A percentile compares a stretch with the other conserved stretches of the same genome.
phyloP scores from a whole-genome alignment of 129 eudicot genomes.

The Lactuca sativa region DNA sequence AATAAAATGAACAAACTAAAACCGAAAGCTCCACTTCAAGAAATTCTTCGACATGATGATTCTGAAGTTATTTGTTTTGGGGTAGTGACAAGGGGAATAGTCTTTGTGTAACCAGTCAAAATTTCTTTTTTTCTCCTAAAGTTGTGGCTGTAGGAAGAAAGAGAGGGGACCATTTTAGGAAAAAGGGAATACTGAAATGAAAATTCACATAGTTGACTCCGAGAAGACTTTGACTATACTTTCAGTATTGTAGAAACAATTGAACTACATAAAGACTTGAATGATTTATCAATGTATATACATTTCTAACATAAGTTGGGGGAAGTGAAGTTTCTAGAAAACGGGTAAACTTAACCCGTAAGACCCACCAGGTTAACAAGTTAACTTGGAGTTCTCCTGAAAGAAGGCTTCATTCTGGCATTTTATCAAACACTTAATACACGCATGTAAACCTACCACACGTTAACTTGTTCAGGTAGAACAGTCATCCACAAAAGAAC shows the following conservation, averaged over 20 bases:
- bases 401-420: neutral
- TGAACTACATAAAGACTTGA: neutral
- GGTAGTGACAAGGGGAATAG: neutral
- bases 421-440: slow-evolving; percentile 3
- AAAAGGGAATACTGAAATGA: neutral
- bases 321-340: neutral
- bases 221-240: neutral
- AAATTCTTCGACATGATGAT: neutral
- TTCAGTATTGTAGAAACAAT: too few relatives aligned
- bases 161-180: slow-evolving; percentile 1
- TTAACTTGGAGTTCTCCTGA: neutral
- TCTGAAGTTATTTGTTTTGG: slow-evolving; percentile 14
- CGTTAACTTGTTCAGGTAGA: neutral
- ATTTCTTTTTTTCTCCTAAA: slow-evolving; percentile 17
- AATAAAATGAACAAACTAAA: slow-evolving; percentile 1
- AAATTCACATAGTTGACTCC: neutral
- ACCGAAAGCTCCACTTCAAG: neutral
- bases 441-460: neutral
- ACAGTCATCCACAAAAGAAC: neutral
- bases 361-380: neutral
- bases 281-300: neutral
- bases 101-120: slow-evolving; percentile 29
- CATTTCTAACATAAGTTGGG: neutral
- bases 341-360: too few relatives aligned
- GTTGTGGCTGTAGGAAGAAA: slow-evolving; percentile 24